Percentiles rank a stretch among this genome's conserved stretches.
phyloP scores from a whole-genome alignment of 345 rosid genomes.

The Euphorbia pulcherrima region DNA sequence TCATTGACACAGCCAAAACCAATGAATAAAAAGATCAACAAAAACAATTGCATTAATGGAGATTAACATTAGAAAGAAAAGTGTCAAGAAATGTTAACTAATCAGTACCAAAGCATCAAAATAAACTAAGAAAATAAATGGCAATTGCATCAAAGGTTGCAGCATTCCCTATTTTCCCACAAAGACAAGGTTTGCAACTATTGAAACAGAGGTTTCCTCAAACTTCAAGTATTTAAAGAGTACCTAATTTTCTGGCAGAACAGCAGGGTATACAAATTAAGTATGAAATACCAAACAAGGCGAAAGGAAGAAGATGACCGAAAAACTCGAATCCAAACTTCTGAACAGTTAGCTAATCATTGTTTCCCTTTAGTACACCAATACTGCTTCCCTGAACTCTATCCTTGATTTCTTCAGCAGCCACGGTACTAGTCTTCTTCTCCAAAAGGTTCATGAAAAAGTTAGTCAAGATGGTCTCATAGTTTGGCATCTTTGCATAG shows the following conservation, averaged over 20 bases:
- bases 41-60: slow-evolving; percentile 6
- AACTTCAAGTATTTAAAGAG: slow-evolving; percentile 9
- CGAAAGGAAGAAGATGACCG: not conserved
- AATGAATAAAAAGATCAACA: not conserved
- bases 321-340: not conserved
- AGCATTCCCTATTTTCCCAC: not conserved
- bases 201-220: slow-evolving; percentile 9
- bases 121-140: slow-evolving; percentile 4
- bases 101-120: not conserved
- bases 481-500: slow-evolving; percentile 58
- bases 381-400: not conserved
- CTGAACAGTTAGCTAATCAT: not conserved
- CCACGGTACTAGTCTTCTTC: slow-evolving; percentile 12
- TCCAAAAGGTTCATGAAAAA: slow-evolving; percentile 43
- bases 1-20: not conserved
- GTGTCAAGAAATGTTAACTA: not conserved
- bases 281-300: slow-evolving; percentile 13
- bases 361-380: slow-evolving; percentile 2
- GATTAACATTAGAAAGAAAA: not conserved
- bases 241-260: slow-evolving; percentile 17
- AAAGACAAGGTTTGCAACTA: slow-evolving; percentile 10
- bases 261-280: slow-evolving; percentile 10
- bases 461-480: slow-evolving; percentile 46
- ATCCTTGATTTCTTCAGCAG: not conserved
- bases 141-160: slow-evolving; percentile 6